Base-by-base conservation (phyloP, 2,329 filamentous ascomycete species). In the Colletotrichum horii region DNA sequence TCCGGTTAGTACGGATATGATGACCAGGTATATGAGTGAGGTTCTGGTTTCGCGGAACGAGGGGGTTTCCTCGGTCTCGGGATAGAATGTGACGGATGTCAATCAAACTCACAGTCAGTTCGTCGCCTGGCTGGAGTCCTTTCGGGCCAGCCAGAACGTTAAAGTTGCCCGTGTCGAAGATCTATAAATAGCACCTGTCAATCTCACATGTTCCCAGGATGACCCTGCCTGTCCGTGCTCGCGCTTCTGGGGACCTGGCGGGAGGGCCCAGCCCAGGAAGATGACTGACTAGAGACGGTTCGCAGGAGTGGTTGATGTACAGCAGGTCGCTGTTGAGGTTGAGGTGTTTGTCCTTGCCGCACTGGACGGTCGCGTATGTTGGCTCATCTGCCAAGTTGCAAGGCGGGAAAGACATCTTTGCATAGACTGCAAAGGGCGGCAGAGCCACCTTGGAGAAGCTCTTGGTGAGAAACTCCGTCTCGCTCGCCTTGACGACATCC, bases 301-400 rank as follows among this genome's bases (percentile, higher is more conserved):
- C 91, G 83, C 92, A 94, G 6, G 90, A 92, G 84, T 94, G 92
- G 83, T 94, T 94, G 78, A 93, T 91, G 83, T 93, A 94, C 61
- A 94, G 82, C 80, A 94, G 81, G 80, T 93, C 92, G 79, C 90
- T 92, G 85, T 94, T 93, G 58, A 94, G 85, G 79, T 91, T 89
- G 79, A 93, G 83, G 81, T 94, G 92, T 72, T 84, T 84, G 78
- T 90, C 82, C 70, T 84, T 84, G 75, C 87, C 90, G 76, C 89
- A 89, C 83, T 94, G 92, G 30, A 93, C 91, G 3, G 92, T 93
- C 34, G 91, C 90, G 79, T 93, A 94, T 14, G 90, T 93, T 4
- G 91, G 87, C 76, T 88, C 86, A 4, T 86, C 82, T 66, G 89
- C 89, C n/a, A 85, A 81, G 22, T 89, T 90, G 80, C 91, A 91